phyloP scores from a whole-genome alignment of 1,284 basidiomycete genomes.

The Cryptococcus deneoformans region DNA sequence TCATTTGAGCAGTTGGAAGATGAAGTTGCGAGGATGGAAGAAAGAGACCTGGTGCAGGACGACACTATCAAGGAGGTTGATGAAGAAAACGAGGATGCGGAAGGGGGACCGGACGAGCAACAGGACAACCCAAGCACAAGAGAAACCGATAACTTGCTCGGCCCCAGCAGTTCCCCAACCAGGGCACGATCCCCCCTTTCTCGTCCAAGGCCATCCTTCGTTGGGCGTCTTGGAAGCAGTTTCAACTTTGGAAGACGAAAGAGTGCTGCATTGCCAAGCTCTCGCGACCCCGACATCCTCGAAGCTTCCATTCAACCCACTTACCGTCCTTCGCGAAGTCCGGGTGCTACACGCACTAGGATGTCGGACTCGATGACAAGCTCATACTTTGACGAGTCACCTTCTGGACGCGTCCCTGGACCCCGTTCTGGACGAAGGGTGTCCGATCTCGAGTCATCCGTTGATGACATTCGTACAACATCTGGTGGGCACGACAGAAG shows the following conservation, averaged over 20 bases:
- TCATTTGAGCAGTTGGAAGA: constrained; percentile 65
- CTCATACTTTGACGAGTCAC: constrained; percentile 15
- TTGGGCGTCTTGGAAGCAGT: constrained; percentile 12
- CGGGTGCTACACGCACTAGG: background rate
- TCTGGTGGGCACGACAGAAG: constrained; percentile 27
- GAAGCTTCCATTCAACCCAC: constrained; percentile 37
- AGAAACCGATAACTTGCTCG: constrained; percentile 16
- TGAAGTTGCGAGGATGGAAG: constrained; percentile 65
- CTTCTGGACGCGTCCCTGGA: constrained; percentile 1
- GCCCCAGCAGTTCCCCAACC: constrained; percentile 18
- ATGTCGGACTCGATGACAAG: constrained; percentile 15
- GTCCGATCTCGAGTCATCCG: constrained; percentile 30
- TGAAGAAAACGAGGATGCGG: constrained; percentile 62
- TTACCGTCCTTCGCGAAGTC: constrained; percentile 15
- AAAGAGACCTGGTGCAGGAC: constrained; percentile 56
- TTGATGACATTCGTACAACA: constrained; percentile 16
- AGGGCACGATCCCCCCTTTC: constrained; percentile 1
- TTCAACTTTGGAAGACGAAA: constrained; percentile 15
- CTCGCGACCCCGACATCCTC: constrained; percentile 42
- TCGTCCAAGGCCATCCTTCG: constrained; percentile 11
- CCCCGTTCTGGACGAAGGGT: constrained; percentile 16
- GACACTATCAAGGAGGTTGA: constrained; percentile 54
- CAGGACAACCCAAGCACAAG: background rate
- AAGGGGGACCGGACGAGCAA: constrained; percentile 60
- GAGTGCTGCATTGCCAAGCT: constrained; percentile 9